A percentile compares a stretch with the other conserved stretches of the same genome.
Evolutionary conservation across 805 yeast species (phyloP).

Genomic region (Metschnikowia vanudenii): DNA sequence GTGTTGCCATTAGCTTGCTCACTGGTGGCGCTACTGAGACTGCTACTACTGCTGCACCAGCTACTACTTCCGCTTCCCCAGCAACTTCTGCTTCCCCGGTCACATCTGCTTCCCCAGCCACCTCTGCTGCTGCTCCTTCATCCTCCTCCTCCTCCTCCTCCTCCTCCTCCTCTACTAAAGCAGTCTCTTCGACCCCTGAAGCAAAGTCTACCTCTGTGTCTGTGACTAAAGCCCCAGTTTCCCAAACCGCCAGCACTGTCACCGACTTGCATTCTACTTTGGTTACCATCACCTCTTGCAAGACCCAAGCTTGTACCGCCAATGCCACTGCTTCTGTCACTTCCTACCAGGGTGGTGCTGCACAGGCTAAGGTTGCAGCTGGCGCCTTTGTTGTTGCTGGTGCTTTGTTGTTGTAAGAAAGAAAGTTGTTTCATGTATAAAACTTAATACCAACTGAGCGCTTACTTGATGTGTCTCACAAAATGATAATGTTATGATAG

Average conservation of each 20-base stretch:
- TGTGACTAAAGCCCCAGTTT: constrained; percentile 5
- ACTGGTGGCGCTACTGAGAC: constrained; percentile 17
- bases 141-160: constrained; percentile 20
- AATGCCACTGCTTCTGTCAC: constrained; percentile 5
- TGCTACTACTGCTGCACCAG: constrained; percentile 26
- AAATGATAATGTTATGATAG: neutral
- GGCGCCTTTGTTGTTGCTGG: constrained; percentile 18
- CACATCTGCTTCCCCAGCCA: too few relatives aligned
- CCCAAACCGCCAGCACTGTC: constrained; percentile 18
- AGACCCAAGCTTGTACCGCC: constrained; percentile 14
- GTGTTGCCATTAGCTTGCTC: constrained; percentile 13
- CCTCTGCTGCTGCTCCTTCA: too few relatives aligned
- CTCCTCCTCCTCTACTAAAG: constrained; percentile 27
- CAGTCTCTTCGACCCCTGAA: constrained; percentile 17
- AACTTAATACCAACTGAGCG: too few relatives aligned
- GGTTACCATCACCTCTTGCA: constrained; percentile 28
- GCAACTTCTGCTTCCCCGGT: too few relatives aligned
- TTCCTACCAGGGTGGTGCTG: constrained; percentile 14
- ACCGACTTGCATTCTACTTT: constrained; percentile 23
- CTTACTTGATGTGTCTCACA: too few relatives aligned
- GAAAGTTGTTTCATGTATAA: neutral
- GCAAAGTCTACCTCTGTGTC: constrained; percentile 15
- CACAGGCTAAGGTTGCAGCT: constrained; percentile 16
- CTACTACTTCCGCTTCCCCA: too few relatives aligned
- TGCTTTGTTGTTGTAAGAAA: constrained; percentile 18